Conservation (phyloP, 768 basidiomycete species). For the Myochromella boudieri region DNA sequence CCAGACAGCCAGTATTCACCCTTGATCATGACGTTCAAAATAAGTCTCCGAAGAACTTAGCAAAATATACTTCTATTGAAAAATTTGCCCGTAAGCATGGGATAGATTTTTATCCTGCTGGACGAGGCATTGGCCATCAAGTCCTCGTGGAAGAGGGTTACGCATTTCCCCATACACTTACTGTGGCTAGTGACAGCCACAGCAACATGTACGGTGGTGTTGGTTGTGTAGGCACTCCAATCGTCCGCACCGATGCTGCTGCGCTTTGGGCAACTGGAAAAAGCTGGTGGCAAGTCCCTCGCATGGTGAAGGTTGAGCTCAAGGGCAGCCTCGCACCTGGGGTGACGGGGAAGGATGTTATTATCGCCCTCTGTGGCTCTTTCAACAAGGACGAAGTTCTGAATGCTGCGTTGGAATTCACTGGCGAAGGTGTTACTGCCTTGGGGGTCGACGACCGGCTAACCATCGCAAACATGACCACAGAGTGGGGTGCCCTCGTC, state of each 20-base stretch:
- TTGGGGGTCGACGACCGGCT: slow-evolving; percentile 89
- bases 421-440: slow-evolving; percentile 79
- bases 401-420: slow-evolving; percentile 96
- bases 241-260: slow-evolving; percentile 93
- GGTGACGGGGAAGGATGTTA: slow-evolving; percentile 97
- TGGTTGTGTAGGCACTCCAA: slow-evolving; percentile 95
- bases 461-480: slow-evolving; percentile 99
- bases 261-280: slow-evolving; percentile 98
- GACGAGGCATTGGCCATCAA: slow-evolving; percentile 97
- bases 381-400: slow-evolving; percentile 97
- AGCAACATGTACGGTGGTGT: slow-evolving; percentile 99
- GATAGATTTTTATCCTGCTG: slow-evolving; percentile 96
- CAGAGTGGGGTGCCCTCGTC: slow-evolving; percentile 97
- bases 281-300: slow-evolving; percentile 99
- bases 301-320: slow-evolving; percentile 94
- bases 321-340: slow-evolving; percentile 79
- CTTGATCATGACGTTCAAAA: slow-evolving; percentile 99
- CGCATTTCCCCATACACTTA: slow-evolving; percentile 93
- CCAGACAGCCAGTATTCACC: slow-evolving; percentile 89
- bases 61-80: slow-evolving; percentile 92
- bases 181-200: slow-evolving; percentile 95
- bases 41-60: slow-evolving; percentile 83
- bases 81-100: slow-evolving; percentile 81
- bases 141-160: slow-evolving; percentile 98
- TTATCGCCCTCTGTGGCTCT: slow-evolving; percentile 92